Evolutionary conservation across 2,329 filamentous ascomycete genomes (phyloP).

Genomic region (Pseudofabraea citricarpa): DNA sequence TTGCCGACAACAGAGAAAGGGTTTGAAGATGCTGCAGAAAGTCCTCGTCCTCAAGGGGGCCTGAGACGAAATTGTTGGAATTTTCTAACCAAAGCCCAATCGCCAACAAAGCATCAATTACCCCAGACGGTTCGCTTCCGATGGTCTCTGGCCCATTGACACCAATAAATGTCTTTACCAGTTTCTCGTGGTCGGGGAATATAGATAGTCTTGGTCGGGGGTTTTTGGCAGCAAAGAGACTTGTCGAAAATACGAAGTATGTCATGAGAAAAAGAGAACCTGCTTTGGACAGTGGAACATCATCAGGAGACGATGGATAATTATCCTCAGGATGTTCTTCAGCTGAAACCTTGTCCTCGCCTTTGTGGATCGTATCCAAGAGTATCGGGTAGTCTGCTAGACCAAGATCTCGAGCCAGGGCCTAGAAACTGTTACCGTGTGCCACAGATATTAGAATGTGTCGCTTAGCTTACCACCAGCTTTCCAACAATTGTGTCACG

Average conservation of each 20-base stretch:
- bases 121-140: constrained; percentile 42
- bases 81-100: constrained; percentile 56
- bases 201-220: constrained; percentile 48
- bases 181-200: constrained; percentile 53
- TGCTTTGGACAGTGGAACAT: constrained; percentile 53
- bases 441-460: not conserved
- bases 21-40: constrained; percentile 57
- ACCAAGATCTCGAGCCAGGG: constrained; percentile 52
- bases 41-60: constrained; percentile 30
- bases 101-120: constrained; percentile 54
- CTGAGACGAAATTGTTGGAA: constrained; percentile 36
- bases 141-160: constrained; percentile 43
- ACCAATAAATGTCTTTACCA: constrained; percentile 50
- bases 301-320: constrained; percentile 40
- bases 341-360: constrained; percentile 33
- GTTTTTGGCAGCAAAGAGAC: constrained; percentile 54
- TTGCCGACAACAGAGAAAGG: constrained; percentile 31
- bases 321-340: constrained; percentile 39
- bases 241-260: constrained; percentile 58
- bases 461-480: constrained; percentile 52
- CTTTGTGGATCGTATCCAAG: constrained; percentile 40
- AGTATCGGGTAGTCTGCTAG: constrained; percentile 39
- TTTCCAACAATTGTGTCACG: constrained; percentile 67
- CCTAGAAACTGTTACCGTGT: constrained; percentile 16
- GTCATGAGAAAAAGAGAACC: constrained; percentile 55